phyloP scores from a whole-genome alignment of 2,329 filamentous ascomycete species.

The Aspergillus sp. region DNA sequence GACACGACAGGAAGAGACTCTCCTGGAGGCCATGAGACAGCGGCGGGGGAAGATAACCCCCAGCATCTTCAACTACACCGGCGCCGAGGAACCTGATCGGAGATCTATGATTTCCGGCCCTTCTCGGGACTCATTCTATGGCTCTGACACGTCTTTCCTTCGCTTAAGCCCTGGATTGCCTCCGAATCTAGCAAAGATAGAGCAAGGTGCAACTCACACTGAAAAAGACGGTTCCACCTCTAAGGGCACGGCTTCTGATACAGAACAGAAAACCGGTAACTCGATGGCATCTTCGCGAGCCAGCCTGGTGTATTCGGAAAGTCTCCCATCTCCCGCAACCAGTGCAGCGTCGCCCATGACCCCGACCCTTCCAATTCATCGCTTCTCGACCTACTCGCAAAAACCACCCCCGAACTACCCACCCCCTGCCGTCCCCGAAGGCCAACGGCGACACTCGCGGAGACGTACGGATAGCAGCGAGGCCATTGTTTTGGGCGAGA shows the following conservation, averaged over 20 bases:
- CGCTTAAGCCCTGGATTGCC: conserved; percentile 35
- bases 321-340: conserved; percentile 35
- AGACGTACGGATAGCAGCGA: conserved; percentile 45
- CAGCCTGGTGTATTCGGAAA: conserved; percentile 38
- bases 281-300: conserved; percentile 29
- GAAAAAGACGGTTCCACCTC: conserved; percentile 27
- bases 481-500: conserved; percentile 44
- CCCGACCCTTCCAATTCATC: conserved; percentile 37
- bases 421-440: conserved; percentile 31
- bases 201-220: conserved; percentile 26
- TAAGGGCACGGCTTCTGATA: conserved; percentile 31
- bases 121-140: conserved; percentile 33
- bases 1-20: conserved; percentile 52
- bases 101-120: conserved; percentile 29
- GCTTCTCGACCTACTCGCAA: conserved; percentile 35
- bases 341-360: conserved; percentile 39
- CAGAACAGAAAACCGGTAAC: conserved; percentile 33
- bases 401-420: conserved; percentile 31
- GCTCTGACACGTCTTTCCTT: conserved; percentile 38
- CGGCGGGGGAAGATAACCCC: conserved; percentile 48
- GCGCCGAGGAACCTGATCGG: conserved; percentile 23
- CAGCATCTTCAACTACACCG: conserved; percentile 33
- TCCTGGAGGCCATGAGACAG: conserved; percentile 50
- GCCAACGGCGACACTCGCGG: conserved; percentile 35
- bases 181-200: conserved; percentile 19